Conservation (phyloP, 2,329 filamentous ascomycete genomes). For the Trichoderma oligosporum region DNA sequence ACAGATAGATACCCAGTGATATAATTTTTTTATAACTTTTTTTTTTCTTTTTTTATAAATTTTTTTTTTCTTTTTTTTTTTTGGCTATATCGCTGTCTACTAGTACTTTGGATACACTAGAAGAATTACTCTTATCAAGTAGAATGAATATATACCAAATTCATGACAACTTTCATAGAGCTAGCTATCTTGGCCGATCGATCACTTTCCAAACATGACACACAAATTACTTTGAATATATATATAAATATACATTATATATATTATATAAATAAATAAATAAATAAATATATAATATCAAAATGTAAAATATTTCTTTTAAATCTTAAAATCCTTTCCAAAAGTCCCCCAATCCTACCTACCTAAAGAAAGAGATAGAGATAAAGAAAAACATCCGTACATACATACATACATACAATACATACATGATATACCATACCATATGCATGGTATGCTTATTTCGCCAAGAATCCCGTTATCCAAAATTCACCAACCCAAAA, state of each 20-base stretch:
- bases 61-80: neutral
- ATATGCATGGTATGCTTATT: neutral
- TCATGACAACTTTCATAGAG: neutral
- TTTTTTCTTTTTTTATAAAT: neutral
- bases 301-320: neutral
- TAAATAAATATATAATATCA: too few relatives aligned
- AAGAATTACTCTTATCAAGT: neutral
- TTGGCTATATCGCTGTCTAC: neutral
- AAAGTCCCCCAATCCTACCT: neutral
- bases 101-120: neutral
- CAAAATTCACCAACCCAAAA: neutral
- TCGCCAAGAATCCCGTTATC: neutral
- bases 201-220: neutral
- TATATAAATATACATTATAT: too few relatives aligned
- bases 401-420: neutral
- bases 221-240: too few relatives aligned
- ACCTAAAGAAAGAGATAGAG: too few relatives aligned
- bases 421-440: neutral
- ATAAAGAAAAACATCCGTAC: neutral
- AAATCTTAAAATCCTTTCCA: neutral
- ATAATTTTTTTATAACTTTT: neutral
- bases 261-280: too few relatives aligned
- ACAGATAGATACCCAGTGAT: neutral
- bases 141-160: neutral
- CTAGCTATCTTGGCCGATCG: too few relatives aligned